These are phyloP conservation scores for Phytophthora pini DNA, from an alignment of 352 stramenopile genomes.

Conservation along the genomic window DNA sequence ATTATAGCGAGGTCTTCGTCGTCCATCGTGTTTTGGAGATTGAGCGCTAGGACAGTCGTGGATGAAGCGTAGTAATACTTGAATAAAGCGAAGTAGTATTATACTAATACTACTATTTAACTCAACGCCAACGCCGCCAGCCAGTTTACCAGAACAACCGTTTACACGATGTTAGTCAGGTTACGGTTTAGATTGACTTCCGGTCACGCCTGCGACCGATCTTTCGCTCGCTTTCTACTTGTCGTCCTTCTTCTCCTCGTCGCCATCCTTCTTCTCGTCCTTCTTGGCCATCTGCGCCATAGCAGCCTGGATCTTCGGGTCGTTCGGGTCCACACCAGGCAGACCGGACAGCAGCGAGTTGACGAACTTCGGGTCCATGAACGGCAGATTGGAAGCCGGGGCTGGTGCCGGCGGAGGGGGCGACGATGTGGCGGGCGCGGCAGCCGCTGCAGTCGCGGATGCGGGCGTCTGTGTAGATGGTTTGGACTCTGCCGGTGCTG, in stretches of 20 bases:
- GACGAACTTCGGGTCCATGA: constrained; percentile 92
- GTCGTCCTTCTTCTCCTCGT: constrained; percentile 88
- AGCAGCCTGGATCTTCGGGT: constrained; percentile 92
- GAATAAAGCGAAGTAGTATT: no score
- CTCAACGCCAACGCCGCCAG: no score
- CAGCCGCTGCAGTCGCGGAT: constrained; percentile 24
- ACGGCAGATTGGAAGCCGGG: constrained; percentile 83
- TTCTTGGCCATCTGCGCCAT: constrained; percentile 90
- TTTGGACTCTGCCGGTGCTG: constrained; percentile 37
- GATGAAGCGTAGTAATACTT: no score
- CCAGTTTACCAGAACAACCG: no score
- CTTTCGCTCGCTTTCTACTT: constrained; percentile 54
- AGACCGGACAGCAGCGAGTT: constrained; percentile 90
- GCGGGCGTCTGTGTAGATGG: constrained; percentile 44
- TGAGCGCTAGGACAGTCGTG: no score
- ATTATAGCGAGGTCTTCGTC: no score
- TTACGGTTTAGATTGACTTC: constrained; percentile 30
- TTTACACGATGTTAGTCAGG: constrained; percentile 23
- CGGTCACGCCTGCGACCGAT: constrained; percentile 7
- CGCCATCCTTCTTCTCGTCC: constrained; percentile 82
- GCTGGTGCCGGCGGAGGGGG: constrained; percentile 70
- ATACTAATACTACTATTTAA: no score
- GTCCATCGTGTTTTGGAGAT: no score
- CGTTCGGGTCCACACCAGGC: constrained; percentile 91
- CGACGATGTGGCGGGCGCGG: constrained; percentile 25